Percentiles rank a stretch among this genome's conserved stretches.
phyloP scores from a whole-genome alignment of 176 grass and related monocot genomes.

The Raddia distichophylla region DNA sequence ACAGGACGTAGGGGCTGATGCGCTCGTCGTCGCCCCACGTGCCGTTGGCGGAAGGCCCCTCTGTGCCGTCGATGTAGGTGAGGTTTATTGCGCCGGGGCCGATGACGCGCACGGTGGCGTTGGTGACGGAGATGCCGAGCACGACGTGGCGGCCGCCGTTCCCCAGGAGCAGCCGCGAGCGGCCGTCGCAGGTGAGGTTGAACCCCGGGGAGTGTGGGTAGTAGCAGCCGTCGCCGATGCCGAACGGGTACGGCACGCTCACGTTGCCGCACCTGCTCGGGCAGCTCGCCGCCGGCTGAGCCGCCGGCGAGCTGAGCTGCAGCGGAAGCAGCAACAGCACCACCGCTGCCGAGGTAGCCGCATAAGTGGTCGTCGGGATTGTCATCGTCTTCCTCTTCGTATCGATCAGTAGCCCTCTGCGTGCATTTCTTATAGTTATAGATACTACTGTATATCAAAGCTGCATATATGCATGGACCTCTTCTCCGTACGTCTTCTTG shows the following conservation, averaged over 20 bases:
- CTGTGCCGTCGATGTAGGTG: not conserved
- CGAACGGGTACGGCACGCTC: conserved; percentile 17
- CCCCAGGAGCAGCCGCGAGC: not conserved
- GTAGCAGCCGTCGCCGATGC: conserved; percentile 16
- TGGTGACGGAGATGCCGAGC: not conserved
- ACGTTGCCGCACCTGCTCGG: not conserved
- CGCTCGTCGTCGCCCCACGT: not conserved
- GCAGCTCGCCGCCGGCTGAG: not conserved
- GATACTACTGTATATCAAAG: too few species aligned
- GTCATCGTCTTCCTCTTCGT: too few species aligned
- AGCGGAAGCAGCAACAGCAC: too few species aligned
- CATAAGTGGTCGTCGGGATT: too few species aligned
- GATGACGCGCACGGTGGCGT: not conserved
- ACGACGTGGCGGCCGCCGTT: not conserved
- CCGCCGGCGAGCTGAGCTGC: not conserved
- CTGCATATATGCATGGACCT: too few species aligned
- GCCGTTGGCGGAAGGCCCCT: not conserved
- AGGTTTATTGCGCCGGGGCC: not conserved
- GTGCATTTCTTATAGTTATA: too few species aligned
- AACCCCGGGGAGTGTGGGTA: not conserved
- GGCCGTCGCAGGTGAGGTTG: conserved; percentile 23
- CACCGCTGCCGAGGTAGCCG: too few species aligned
- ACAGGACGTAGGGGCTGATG: not conserved
- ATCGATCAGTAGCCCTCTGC: too few species aligned
- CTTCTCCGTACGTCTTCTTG: too few species aligned